These are phyloP conservation scores for Entoloma clypeatum DNA, from an alignment of 1,284 basidiomycete genomes.

Conservation along the genomic window DNA sequence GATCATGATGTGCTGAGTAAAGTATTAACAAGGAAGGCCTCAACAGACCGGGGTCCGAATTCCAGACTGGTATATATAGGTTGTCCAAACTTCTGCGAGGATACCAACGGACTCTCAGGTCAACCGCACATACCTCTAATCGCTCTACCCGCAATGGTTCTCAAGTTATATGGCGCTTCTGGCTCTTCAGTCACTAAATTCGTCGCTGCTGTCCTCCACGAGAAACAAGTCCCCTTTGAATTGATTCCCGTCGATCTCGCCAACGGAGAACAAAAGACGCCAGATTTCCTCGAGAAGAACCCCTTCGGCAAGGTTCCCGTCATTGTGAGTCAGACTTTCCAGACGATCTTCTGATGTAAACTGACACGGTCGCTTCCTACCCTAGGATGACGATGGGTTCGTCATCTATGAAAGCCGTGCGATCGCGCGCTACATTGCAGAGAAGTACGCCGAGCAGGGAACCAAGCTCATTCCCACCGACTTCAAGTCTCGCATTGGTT, in stretches of 20 bases:
- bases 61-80: no score
- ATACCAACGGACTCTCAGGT: no score
- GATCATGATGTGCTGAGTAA: no score
- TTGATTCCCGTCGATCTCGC: slow-evolving; percentile 38
- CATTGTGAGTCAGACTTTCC: slow-evolving; percentile 36
- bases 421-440: slow-evolving; percentile 36
- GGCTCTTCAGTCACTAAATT: slow-evolving; percentile 40
- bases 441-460: slow-evolving; percentile 31
- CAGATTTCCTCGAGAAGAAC: slow-evolving; percentile 41
- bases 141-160: no score
- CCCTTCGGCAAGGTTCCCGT: slow-evolving; percentile 65
- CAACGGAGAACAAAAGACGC: slow-evolving; percentile 41
- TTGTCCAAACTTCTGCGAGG: no score
- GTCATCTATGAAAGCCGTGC: slow-evolving; percentile 42
- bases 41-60: no score
- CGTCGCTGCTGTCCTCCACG: slow-evolving; percentile 42
- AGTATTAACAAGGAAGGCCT: no score
- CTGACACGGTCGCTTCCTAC: neutral
- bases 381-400: slow-evolving; percentile 30
- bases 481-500: slow-evolving; percentile 30
- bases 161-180: slow-evolving; percentile 43
- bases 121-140: no score
- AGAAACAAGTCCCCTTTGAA: slow-evolving; percentile 49
- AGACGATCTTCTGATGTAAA: no score
- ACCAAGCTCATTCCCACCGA: slow-evolving; percentile 32